phyloP scores from a whole-genome alignment of 1,284 basidiomycete genomes.

The Ceratobasidium sp. region DNA sequence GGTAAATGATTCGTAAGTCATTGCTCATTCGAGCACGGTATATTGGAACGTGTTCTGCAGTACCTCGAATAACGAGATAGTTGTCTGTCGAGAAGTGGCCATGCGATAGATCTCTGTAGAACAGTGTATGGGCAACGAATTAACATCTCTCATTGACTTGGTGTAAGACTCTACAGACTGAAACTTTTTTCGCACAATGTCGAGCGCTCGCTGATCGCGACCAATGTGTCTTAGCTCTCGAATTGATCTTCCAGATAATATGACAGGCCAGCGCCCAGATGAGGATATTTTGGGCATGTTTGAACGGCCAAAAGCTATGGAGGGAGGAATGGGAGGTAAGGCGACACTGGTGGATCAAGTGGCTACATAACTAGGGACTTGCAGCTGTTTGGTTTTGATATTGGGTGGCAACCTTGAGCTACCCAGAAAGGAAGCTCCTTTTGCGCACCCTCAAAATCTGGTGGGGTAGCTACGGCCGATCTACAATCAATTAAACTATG shows the following conservation, averaged over 20 bases:
- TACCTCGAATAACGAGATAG: constrained; percentile 4
- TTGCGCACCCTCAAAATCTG: constrained; percentile 1
- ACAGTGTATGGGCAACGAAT: background rate
- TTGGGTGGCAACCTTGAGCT: background rate
- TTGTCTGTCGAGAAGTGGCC: constrained; percentile 34
- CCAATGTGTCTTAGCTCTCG: constrained; percentile 14
- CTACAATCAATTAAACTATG: no score
- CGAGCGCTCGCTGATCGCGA: constrained; percentile 9
- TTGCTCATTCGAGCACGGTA: constrained; percentile 28
- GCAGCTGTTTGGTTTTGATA: constrained; percentile 6
- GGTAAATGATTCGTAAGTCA: constrained; percentile 40
- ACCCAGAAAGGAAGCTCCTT: background rate
- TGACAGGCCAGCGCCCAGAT: constrained; percentile 27
- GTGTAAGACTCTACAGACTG: background rate
- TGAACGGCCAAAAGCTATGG: background rate
- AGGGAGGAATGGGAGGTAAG: background rate
- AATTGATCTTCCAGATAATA: constrained; percentile 18
- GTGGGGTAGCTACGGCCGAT: background rate
- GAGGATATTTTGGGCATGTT: constrained; percentile 9
- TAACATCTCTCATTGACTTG: background rate
- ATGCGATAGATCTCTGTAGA: constrained; percentile 27
- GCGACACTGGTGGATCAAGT: background rate
- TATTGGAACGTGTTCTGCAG: constrained; percentile 22
- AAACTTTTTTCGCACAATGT: constrained; percentile 32
- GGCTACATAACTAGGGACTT: constrained; percentile 11